Evolutionary conservation across 2,329 filamentous ascomycete species (phyloP), one percentile per base, ranked within the genome.

Genomic region (Hymenoscyphus infarciens): DNA sequence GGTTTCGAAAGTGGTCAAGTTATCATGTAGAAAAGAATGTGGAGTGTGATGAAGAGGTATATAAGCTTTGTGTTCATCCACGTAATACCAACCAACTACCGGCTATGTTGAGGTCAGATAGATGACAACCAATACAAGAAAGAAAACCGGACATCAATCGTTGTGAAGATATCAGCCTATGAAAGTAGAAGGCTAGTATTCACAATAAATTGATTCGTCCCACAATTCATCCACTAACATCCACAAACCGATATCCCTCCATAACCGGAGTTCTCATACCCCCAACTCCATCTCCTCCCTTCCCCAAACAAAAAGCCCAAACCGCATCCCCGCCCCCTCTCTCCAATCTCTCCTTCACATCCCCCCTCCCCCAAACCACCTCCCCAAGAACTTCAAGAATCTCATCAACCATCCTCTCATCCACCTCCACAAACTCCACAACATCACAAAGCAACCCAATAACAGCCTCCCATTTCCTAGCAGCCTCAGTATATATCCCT

Each of bases 281-380:
- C 60, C 77, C 69, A 39, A 79, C 70, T 63, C 31, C 3, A 54
- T 61, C 59, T 59, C 33, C 53, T 58, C 31, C 57, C 39, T 22
- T 59, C 42, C 31, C n/a, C 25, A 38, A 57, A 70, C 84, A 75
- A 49, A 79, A 78, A 67, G 94, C 75, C 91, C 91, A 96, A 3
- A 95, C 87, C 1, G 89, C 88, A 77, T 95, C 91, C 0, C 82
- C 78, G 73, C 94, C 92, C 60, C 88, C 77, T 2, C 73, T 76
- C 67, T 89, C 85, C 56, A 95, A 75, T 11, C 84, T 85, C 38
- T 77, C 75, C 56, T 79, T 81, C 11, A 88, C 81, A 56, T 83
- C 78, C 1, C 70, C 61, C 31, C 80, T 77, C 38, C 72, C 75
- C 57, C 79, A 75, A 54, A 87, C 67, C 42, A 79, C 73, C 35